Base-by-base conservation (phyloP, 1,139 yeast species). In the Sugiyamaella japonica region DNA sequence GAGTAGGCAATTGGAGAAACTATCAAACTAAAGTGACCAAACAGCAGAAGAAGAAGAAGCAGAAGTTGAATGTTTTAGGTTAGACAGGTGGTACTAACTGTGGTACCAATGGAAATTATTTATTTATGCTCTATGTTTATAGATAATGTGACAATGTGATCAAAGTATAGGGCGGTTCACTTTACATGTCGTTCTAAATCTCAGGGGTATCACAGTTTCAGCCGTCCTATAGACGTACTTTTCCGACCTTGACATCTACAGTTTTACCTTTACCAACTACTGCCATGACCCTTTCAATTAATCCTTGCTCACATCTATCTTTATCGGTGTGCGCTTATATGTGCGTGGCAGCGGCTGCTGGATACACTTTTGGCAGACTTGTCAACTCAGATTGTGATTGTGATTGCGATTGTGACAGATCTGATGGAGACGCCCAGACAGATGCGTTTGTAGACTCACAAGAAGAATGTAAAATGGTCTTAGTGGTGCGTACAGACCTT, bases 401-500 rank as follows among this genome's bases (percentile, higher is more conserved):
- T 20, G 49, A 45, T 20, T 45, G 49, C 16, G 9, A 3, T 9
- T 45, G 49, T 20, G 49, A 45, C 23, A 36, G 49, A 10, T 8
- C 42, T 16, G 61, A 53, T 23, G 62, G 59, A 17, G 60, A 53
- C 31, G 63, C 57, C 36, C 62, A 58, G 12, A 57, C 52, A 23
- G 56, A 45, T 25, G 53, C 50, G 10, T 63, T 57, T 46, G 57
- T 61, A 1, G 58, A 73, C 84, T 16, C 88, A 84, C 1, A 93
- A 89, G 70, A 67, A 3, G 96, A 88, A 69, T 91, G 87, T 43
- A 77, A 90, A 61, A 86, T 93, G 96, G 90, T 95, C 0, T 75
- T 95, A 38, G 82, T 90, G 1, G 91, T 93, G 1, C 83, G 99
- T 57, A 89, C 86, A 44, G 99, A 93, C 69, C 75, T 93, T 60